Evolutionary conservation across 495 filamentous ascomycete species (phyloP).

Genomic region (Penicillium tannophilum): DNA sequence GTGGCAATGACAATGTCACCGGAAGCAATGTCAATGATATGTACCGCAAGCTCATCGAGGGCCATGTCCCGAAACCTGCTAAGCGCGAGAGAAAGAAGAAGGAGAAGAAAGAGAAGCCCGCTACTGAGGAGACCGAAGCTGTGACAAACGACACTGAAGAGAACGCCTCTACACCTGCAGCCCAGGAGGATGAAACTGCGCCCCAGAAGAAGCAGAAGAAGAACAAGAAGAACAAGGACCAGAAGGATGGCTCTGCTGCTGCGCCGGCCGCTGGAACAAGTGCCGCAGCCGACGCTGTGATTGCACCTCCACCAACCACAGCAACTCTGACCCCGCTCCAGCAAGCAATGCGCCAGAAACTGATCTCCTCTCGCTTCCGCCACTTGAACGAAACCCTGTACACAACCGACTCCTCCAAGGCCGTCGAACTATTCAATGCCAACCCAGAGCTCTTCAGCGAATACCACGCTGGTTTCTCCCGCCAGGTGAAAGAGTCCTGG

Average conservation of each 20-base stretch:
- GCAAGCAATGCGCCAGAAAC: slow-evolving; percentile 88
- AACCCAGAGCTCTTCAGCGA: slow-evolving; percentile 90
- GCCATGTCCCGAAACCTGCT: slow-evolving; percentile 39
- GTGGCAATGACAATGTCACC: slow-evolving; percentile 62
- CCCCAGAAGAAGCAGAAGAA: slow-evolving; percentile 39
- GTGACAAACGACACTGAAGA: slow-evolving; percentile 18
- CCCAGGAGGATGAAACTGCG: slow-evolving; percentile 24
- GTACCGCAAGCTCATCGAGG: slow-evolving; percentile 79
- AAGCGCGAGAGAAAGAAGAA: slow-evolving; percentile 45
- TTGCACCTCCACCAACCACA: slow-evolving; percentile 36
- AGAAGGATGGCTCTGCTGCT: slow-evolving; percentile 27
- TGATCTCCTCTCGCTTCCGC: slow-evolving; percentile 92
- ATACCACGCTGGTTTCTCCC: slow-evolving; percentile 93
- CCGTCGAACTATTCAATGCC: slow-evolving; percentile 73
- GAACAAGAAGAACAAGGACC: slow-evolving; percentile 42
- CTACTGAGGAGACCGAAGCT: slow-evolving; percentile 25
- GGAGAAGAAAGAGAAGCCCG: slow-evolving; percentile 19
- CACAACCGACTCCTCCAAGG: slow-evolving; percentile 79
- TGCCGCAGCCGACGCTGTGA: slow-evolving; percentile 4
- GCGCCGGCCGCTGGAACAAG: slow-evolving; percentile 13
- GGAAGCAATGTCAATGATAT: slow-evolving; percentile 71
- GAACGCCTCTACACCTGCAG: slow-evolving; percentile 19
- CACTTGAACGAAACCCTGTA: slow-evolving; percentile 96
- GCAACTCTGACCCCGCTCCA: slow-evolving; percentile 84
- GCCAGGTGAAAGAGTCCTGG: slow-evolving; percentile 88